Evolutionary conservation across 352 stramenopile species (phyloP), one percentile per base, ranked within the genome.

Genomic region (Aphanomyces euteiches): DNA sequence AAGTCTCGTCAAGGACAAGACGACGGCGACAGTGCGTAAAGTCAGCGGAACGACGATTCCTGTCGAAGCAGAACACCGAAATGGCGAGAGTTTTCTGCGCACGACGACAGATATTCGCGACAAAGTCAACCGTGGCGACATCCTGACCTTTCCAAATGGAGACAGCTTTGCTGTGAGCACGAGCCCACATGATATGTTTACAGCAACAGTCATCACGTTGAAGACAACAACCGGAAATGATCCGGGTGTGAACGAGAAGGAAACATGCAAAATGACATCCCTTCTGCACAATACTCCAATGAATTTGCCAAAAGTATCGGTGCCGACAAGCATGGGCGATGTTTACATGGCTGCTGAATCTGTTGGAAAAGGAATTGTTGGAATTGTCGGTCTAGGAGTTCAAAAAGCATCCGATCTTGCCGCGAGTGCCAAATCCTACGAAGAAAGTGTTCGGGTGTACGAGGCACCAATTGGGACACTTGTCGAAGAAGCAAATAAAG

Each of bases 61-160:
- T 21, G 15, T 70, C 2, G 40, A 60, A 53, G 64, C 64, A 4
- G 64, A 70, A 38, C 64, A 61, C 5, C 64, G 64, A n/a, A 54
- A 45, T 28, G 64, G 64, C 36, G 64, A 70, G 19, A 56, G 43
- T 36, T 70, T 70, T 21, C 40, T 70, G 5, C 64, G 64, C 37
- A 70, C 64, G n/a, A 54, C 64, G 17, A 45, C 64, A 3, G 64
- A 70, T 43, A 70, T 70, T 21, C 48, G 64, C 38, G 53, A 56
- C 45, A 38, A 43, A 15, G 21, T 70, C 10, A 61, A 70, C 40
- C 64, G 64, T 17, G 64, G 64, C n/a, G 64, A 70, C 21, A 41
- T 70, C n/a, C 45, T 70, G 21, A 70, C 64, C 19, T 45, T 70
- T 19, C 43, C 64, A 10, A 70, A 70, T 34, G 64, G 64, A 47